These are phyloP conservation scores for Phtheirospermum japonicum DNA, from an alignment of 257 asterid genomes.

Conservation along the genomic window DNA sequence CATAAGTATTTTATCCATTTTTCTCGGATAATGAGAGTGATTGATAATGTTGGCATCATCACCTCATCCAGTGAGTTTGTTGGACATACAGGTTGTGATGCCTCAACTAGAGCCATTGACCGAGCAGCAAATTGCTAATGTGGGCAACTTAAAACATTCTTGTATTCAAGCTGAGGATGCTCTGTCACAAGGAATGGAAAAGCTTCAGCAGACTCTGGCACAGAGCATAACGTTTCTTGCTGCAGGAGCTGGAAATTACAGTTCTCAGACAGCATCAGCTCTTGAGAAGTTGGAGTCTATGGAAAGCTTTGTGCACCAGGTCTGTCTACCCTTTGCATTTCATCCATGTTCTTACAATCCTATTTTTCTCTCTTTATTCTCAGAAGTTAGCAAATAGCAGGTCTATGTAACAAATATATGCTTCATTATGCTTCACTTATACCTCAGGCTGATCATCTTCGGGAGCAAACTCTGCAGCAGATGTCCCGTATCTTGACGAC, in stretches of 20 bases:
- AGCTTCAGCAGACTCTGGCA: constrained; percentile 76
- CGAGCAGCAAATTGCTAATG: constrained; percentile 53
- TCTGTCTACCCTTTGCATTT: constrained; percentile 11
- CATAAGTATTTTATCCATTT: too few relatives aligned
- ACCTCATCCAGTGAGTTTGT: too few relatives aligned
- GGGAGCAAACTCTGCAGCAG: constrained; percentile 83
- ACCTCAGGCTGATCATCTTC: constrained; percentile 86
- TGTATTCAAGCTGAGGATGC: constrained; percentile 98
- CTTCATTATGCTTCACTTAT: neutral
- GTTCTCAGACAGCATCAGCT: constrained; percentile 55
- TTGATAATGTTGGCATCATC: too few relatives aligned
- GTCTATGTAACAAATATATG: too few relatives aligned
- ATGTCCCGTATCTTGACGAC: constrained; percentile 72
- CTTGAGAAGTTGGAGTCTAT: constrained; percentile 70
- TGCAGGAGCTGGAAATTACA: constrained; percentile 46
- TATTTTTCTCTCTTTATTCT: too few relatives aligned
- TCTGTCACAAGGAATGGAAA: constrained; percentile 83
- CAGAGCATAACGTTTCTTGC: constrained; percentile 59
- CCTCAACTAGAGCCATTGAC: constrained; percentile 68
- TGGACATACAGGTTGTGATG: constrained; percentile 50
- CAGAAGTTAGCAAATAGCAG: too few relatives aligned
- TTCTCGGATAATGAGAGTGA: too few relatives aligned
- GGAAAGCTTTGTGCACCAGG: constrained; percentile 76
- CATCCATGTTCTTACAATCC: too few relatives aligned
- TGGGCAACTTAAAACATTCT: constrained; percentile 56